Conservation (phyloP, 1,284 basidiomycete species). For the Meripilus lineatus region DNA sequence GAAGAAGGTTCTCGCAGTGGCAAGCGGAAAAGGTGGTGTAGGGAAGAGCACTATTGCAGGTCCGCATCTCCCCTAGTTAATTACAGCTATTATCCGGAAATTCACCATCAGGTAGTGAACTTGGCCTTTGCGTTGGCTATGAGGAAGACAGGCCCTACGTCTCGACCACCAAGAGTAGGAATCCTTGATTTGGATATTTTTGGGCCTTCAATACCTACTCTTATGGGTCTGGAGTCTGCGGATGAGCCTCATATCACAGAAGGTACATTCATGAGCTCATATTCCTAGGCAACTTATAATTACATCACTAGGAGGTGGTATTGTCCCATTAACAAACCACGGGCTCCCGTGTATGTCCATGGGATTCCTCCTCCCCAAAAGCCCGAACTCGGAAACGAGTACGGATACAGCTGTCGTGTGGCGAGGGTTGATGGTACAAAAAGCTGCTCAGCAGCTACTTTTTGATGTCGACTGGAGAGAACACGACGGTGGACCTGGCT, state of each 20-base stretch:
- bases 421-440: constrained; percentile 99
- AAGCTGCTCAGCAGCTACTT: constrained; percentile 93
- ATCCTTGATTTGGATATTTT: constrained; percentile 95
- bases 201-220: constrained; percentile 91
- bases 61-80: too few species aligned
- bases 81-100: constrained; percentile 2
- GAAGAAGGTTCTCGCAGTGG: constrained; percentile 77
- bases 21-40: constrained; percentile 95
- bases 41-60: constrained; percentile 95
- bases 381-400: constrained; percentile 36
- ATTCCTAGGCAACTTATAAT: constrained; percentile 5
- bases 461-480: constrained; percentile 94
- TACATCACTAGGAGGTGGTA: constrained; percentile 55
- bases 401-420: constrained; percentile 85
- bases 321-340: constrained; percentile 86
- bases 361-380: constrained; percentile 74
- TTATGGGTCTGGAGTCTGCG: constrained; percentile 85
- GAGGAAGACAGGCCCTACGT: constrained; percentile 19
- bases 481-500: constrained; percentile 33
- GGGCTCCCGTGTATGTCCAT: constrained; percentile 96
- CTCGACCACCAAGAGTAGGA: constrained; percentile 59
- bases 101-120: constrained; percentile 53
- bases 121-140: constrained; percentile 73
- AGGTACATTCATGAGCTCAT: constrained; percentile 37
- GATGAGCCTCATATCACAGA: constrained; percentile 80